Base-by-base conservation (phyloP, 2,329 filamentous ascomycete genomes). In the Diaporthe sp. region DNA sequence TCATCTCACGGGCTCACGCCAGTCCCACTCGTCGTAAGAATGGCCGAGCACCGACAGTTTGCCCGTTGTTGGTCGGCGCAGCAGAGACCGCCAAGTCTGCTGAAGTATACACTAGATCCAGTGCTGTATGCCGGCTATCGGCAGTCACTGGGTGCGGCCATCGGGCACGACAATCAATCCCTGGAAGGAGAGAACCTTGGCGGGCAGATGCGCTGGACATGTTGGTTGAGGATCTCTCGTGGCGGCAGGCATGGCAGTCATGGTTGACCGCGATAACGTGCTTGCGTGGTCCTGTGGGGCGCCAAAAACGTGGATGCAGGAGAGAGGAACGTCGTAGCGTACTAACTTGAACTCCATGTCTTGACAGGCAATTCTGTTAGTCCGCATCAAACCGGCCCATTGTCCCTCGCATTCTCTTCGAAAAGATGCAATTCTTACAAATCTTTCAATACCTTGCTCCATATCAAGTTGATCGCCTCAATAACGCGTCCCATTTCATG, bases 381-480 rank as follows among this genome's bases (percentile, higher is more conserved):
- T 47, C 22, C 7, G 19, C 30, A n/a, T n/a, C 63, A 30, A 15
- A 25, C 39, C 42, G 2, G 19, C 27, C 42, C 32, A 25, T 4
- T 32, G 8, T 13, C 39, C 32, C 39, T 32, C 39, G 17, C 19
- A 7, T 30, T 22, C 37, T 44, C 44, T 66, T 37, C 4, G 30
- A 37, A 30, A 25, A 15, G 15, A 1, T 27, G 7, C 30, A 37
- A 17, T 37, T 51, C 30, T 32, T 32, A 30, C 59, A 15, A 50
- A 15, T 35, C 22, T 25, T 0, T 27, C 15, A 22, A 4, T 51
- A 5, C 30, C 42, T n/a, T 66, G 32, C 15, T 9, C 19, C 19
- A 53, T 25, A 39, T 68, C 17, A 27, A 27, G 9, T 39, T 68
- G 32, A 51, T 68, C 47, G 19, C 63, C 63, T 53, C 63, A 68